These are phyloP conservation scores for Botrytis galanthina DNA, from an alignment of 2,329 filamentous ascomycete species.

Conservation along the genomic window DNA sequence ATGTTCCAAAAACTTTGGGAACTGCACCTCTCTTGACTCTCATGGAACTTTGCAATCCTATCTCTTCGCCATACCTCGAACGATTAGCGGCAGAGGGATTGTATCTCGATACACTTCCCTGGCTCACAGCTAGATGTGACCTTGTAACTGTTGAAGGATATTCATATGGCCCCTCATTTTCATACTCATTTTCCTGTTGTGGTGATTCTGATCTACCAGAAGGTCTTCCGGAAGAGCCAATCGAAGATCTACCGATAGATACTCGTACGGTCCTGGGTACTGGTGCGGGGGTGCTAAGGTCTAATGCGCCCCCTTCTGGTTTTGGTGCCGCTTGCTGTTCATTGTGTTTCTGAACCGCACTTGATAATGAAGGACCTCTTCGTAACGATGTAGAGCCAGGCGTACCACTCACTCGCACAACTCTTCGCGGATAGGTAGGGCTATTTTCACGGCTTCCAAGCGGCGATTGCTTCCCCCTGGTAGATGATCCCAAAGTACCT, in stretches of 20 bases:
- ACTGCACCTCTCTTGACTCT: slow-evolving; percentile 69
- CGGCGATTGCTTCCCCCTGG: slow-evolving; percentile 23
- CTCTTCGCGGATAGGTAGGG: slow-evolving; percentile 32
- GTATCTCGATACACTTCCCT: slow-evolving; percentile 54
- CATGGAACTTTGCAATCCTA: slow-evolving; percentile 68
- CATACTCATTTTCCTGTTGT: slow-evolving; percentile 29
- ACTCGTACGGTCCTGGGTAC: slow-evolving; percentile 35
- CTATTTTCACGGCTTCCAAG: slow-evolving; percentile 29
- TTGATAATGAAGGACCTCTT: slow-evolving; percentile 35
- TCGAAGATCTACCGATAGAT: slow-evolving; percentile 31
- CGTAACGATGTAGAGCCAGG: slow-evolving; percentile 33
- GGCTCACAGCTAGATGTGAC: slow-evolving; percentile 46
- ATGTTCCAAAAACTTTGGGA: slow-evolving; percentile 67
- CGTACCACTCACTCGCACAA: slow-evolving; percentile 39
- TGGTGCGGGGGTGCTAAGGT: slow-evolving; percentile 38
- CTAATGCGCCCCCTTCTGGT: slow-evolving; percentile 32
- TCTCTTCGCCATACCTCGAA: slow-evolving; percentile 59
- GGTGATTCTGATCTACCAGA: slow-evolving; percentile 32
- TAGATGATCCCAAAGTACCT: slow-evolving; percentile 10
- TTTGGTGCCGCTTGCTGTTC: slow-evolving; percentile 29
- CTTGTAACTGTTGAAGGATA: slow-evolving; percentile 49
- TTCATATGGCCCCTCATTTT: slow-evolving; percentile 30
- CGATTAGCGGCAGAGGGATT: slow-evolving; percentile 49
- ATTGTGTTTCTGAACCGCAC: slow-evolving; percentile 28
- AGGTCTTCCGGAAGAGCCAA: slow-evolving; percentile 33